Evolutionary conservation across 441 rosid species (phyloP), one percentile per base, ranked within the genome.

Genomic region (Populus hybrid): DNA sequence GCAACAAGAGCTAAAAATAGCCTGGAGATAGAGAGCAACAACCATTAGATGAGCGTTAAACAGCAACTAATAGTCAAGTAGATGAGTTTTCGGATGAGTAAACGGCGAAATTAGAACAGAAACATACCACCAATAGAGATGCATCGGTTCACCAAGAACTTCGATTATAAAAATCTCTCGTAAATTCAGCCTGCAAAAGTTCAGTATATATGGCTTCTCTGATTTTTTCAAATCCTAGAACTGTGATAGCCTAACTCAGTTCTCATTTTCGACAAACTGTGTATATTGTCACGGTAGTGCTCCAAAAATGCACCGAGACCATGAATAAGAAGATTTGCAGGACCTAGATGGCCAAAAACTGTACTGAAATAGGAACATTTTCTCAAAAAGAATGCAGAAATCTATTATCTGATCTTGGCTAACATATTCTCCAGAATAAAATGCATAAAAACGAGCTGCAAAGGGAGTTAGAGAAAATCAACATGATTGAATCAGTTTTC

Each of bases 301-400:
- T 93, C 96, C 71, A 90, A 77, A 83, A 93, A 95, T 69, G 97
- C 97, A 80, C 97, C 99, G 88, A 93, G 93, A 74, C 99, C 98
- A 86, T 95, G 98, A 79, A 93, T 96, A 69, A 95, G 93, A 74
- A 93, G 90, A 80, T 81, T 79, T 6, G 94, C 87, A 77, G 97
- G 98, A 76, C 98, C 97, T 83, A 81, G 80, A 69, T 83, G 70
- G 23, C 98, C 99, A 81, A 72, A 86, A 69, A 84, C 82, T 45
- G 91, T 83, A 95, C 98, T 95, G 91, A 81, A 82, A 85, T 77
- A 82, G 63, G 53, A 45, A 14, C 20, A 45, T 3, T 14, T 14
- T 45, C 28, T 72, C 8, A 45, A 50, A 64, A 29, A 74, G 79
- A 75, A 65, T 76, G 40, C 42, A 28, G 74, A 20, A 12, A 31